Percentiles rank a stretch among this genome's conserved stretches.
Conservation (phyloP, 2,329 filamentous ascomycete species). For the Ilyonectria robusta region DNA sequence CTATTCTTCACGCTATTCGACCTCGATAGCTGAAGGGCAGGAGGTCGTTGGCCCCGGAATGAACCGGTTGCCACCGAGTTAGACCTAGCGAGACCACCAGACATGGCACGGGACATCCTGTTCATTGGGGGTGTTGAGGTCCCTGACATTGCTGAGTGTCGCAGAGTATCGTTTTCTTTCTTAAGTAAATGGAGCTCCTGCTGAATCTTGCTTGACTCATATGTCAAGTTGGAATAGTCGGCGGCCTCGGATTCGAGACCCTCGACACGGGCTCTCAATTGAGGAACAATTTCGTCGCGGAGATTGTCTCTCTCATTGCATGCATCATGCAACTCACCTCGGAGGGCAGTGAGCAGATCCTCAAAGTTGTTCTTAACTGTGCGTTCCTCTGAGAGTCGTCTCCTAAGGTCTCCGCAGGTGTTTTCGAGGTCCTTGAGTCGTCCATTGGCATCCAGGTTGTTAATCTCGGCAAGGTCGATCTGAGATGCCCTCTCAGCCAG, state of each 20-base stretch:
- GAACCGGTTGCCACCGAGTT: constrained; percentile 75
- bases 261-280: constrained; percentile 81
- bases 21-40: constrained; percentile 65
- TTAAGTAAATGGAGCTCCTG: constrained; percentile 84
- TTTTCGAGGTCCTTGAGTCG: constrained; percentile 84
- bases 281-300: constrained; percentile 87
- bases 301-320: constrained; percentile 93
- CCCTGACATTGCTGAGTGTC: constrained; percentile 54
- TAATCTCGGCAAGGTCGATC: constrained; percentile 67
- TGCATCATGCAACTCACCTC: constrained; percentile 84
- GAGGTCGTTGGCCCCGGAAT: constrained; percentile 56
- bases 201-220: constrained; percentile 87
- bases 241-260: constrained; percentile 82
- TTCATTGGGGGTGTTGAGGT: constrained; percentile 42
- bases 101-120: constrained; percentile 50
- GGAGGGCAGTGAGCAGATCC: constrained; percentile 87
- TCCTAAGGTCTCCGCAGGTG: constrained; percentile 85
- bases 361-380: constrained; percentile 94
- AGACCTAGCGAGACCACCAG: constrained; percentile 72
- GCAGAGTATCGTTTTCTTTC: constrained; percentile 74
- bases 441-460: constrained; percentile 68
- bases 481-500: constrained; percentile 84
- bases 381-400: constrained; percentile 87
- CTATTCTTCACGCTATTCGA: constrained; percentile 70
- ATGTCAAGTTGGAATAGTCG: constrained; percentile 80